Conservation (phyloP, 352 stramenopile species). For the Phytophthora pluvialis region DNA sequence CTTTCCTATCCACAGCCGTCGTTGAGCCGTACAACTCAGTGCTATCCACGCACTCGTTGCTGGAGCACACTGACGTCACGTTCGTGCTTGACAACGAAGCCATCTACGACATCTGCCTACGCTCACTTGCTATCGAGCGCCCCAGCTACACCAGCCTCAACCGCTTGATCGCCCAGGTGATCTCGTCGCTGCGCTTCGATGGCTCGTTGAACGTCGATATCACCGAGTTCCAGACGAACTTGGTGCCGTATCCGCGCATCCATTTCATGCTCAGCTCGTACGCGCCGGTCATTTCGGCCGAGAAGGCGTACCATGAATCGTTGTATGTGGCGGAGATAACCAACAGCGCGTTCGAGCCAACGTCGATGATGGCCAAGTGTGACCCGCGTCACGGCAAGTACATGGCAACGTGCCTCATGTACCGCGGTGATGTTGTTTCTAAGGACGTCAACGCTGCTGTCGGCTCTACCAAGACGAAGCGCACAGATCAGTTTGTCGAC, state of each 20-base stretch:
- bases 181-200: conserved; percentile 92
- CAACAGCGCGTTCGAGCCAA: conserved; percentile 97
- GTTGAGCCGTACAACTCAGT: conserved; percentile 8
- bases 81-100: conserved; percentile 4
- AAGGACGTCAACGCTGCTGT: conserved; percentile 96
- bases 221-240: conserved; percentile 99
- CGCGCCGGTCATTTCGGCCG: conserved; percentile 89
- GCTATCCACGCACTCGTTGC: conserved; percentile 7
- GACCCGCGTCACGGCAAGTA: conserved; percentile 65
- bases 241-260: conserved; percentile 98
- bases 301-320: conserved; percentile 98
- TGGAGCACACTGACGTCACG: conserved; percentile 3
- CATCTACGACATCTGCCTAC: conserved; percentile 2
- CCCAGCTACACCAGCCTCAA: conserved; percentile 99
- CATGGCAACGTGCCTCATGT: conserved; percentile 99
- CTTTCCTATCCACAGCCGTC: background rate
- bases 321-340: conserved; percentile 98
- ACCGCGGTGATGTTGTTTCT: conserved; percentile 95
- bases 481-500: conserved; percentile 99
- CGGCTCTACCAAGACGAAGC: conserved; percentile 98
- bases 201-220: conserved; percentile 98
- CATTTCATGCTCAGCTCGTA: conserved; percentile 99
- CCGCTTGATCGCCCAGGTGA: conserved; percentile 96
- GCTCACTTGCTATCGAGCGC: conserved; percentile 72
- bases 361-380: conserved; percentile 99